These are phyloP conservation scores for Arthroderma sp. DNA, from an alignment of 2,329 filamentous ascomycete genomes.

Conservation along the genomic window DNA sequence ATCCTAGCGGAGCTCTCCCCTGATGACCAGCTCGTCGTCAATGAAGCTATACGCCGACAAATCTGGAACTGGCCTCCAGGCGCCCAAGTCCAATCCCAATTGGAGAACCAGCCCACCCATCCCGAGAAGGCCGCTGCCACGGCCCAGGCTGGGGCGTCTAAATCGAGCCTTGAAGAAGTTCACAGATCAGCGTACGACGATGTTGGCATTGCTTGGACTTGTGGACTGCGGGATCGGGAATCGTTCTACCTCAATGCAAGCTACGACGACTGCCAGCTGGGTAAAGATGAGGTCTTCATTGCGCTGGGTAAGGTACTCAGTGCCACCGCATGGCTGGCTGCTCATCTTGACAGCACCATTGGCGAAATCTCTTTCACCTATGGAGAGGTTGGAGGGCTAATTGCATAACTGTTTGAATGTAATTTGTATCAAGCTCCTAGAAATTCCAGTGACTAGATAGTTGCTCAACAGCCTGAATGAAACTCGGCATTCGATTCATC, in stretches of 20 bases:
- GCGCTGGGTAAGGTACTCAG: background rate
- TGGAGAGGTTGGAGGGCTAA: background rate
- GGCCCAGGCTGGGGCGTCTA: background rate
- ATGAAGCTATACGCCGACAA: background rate
- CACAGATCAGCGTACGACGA: background rate
- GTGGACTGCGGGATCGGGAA: background rate
- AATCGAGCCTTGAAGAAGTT: background rate
- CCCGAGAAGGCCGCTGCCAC: no score
- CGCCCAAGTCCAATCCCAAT: background rate
- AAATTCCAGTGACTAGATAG: no score
- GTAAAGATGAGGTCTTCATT: background rate
- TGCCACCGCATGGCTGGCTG: background rate
- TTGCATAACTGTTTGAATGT: background rate
- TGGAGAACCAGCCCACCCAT: no score
- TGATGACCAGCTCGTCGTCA: background rate
- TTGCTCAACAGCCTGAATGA: no score
- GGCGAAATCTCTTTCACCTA: background rate
- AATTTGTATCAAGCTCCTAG: no score
- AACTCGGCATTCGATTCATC: no score
- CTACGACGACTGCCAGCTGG: constrained; percentile 2
- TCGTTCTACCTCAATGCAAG: constrained; percentile 2
- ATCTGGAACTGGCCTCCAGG: background rate
- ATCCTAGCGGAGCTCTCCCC: background rate
- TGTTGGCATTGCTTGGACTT: background rate
- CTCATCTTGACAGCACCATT: background rate